Base-by-base conservation (phyloP, 2,329 filamentous ascomycete genomes). In the Fonsecaea multimorphosa region DNA sequence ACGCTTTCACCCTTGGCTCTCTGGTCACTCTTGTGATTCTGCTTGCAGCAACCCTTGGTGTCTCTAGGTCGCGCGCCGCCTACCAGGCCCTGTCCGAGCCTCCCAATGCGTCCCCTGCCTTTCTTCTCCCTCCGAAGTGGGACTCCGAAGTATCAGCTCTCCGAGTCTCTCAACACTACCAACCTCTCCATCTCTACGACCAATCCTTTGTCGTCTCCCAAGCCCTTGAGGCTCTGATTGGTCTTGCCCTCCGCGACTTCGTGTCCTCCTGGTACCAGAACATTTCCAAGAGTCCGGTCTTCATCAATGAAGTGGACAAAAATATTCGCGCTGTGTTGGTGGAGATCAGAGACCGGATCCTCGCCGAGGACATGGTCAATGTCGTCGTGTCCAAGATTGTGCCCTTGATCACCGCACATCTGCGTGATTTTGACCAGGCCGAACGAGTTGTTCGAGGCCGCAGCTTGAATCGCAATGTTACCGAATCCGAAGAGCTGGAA, bases 401-500 rank as follows among this genome's bases (percentile, higher is more conserved):
- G 44, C 96, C 96, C 12, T 88, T 98, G 65, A 77, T 99, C 71
- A 98, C 94, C 32, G 84, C 87, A 9, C 95, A 99, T 78, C 87
- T 99, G 73, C 91, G 87, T 71, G 92, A 97, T 71, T 97, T 97
- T 72, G 92, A 93, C 76, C 89, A 95, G 70, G 95, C 95, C 0
- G 95, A 99, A 80, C 87, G 90, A 64, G 86, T 88, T 8, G 91
- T 99, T 11, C 87, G 94, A 61, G 96, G 96, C 12, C 91, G 89
- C 76, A 92, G 96, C 77, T 82, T 98, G 63, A 95, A 93, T 72
- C 88, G 92, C 59, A 93, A 90, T 70, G 89, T 99, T 62, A 98
- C 96, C 2, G 95, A 99, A 79, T 96, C 93, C 0, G 94, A 97
- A 75, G 95, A 99, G 83, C 82, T 99, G 73, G 93, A 98, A 77